Base-by-base conservation (phyloP, 805 yeast genomes). In the Wickerhamiella qilinensis region DNA sequence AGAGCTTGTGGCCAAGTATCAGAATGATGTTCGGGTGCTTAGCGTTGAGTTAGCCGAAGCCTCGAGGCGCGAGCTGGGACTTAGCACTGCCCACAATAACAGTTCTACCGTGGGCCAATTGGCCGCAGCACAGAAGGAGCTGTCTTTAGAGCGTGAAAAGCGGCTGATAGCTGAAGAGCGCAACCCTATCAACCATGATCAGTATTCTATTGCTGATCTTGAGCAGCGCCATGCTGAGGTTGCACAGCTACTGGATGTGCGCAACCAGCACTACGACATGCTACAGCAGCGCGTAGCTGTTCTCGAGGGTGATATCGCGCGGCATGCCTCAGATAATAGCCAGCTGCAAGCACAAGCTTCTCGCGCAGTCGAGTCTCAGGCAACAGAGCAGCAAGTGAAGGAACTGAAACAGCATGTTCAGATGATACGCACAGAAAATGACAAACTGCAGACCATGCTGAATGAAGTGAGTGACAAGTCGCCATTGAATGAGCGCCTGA, bases 41-140 rank as follows among this genome's bases (percentile, higher is more conserved):
- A 51, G 60, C 2, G 44, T 52, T 19, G 64, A 59, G 42, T 52
- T 59, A 19, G 60, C 60, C 11, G 64, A 59, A 40, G 44, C 60
- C 3, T 45, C 55, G 15, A 56, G 62, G 17, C 56, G 63, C 7
- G 63, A 59, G 42, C 51, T 53, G 22, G 48, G 47, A 7, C 47
- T 58, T 5, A 43, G 43, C 3, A 38, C 46, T 6, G 20, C 29
- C 3, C 34, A 22, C 21, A 21, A 29, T 5, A 30, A 40, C 11
- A 20, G 30, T 25, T 31, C 40, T 2, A 35, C 32, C 4, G 41
- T 47, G 0, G 45, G 43, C 11, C 48, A 44, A 20, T 37, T 57
- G 8, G 53, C 58, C 7, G 34, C 38, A 17, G 45, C 54, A 15
- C 52, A 54, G 40, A 37, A 44, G 5, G 50, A 55, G 44, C 52